Conservation (phyloP, 257 asterid genomes). For the Solanum sejunctum region DNA sequence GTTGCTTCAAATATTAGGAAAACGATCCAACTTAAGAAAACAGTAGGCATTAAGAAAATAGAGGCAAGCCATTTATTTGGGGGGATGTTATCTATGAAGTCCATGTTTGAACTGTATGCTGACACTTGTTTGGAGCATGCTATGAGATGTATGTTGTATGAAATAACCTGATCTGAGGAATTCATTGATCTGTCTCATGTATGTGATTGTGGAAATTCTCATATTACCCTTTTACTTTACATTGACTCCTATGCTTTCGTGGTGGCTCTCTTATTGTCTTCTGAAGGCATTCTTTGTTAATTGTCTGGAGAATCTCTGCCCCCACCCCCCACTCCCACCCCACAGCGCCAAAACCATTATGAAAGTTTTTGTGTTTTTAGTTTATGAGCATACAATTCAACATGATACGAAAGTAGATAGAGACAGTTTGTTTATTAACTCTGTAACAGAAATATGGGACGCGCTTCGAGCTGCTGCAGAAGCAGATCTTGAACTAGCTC, state of each 20-base stretch:
- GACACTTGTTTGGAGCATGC: not conserved
- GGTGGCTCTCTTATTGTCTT: not conserved
- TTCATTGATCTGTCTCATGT: not conserved
- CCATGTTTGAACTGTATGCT: not conserved
- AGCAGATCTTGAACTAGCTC: constrained; percentile 44
- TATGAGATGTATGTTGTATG: not conserved
- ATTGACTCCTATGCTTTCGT: not conserved
- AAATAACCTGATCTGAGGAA: not conserved
- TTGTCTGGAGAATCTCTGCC: not conserved
- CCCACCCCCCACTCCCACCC: too few species aligned
- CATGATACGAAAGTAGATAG: not conserved
- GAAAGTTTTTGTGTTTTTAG: not conserved
- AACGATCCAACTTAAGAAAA: not conserved
- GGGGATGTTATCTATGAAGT: not conserved
- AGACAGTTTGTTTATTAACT: not conserved
- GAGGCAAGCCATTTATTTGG: not conserved
- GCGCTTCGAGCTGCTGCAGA: constrained; percentile 78
- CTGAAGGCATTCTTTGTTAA: not conserved
- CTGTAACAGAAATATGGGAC: constrained; percentile 60
- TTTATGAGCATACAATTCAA: not conserved
- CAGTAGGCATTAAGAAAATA: not conserved
- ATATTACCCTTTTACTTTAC: not conserved
- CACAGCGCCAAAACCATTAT: not conserved
- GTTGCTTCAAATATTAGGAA: not conserved
- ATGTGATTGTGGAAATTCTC: not conserved